Base-by-base conservation (phyloP, 2,329 filamentous ascomycete species). In the Fusarium anguioides region DNA sequence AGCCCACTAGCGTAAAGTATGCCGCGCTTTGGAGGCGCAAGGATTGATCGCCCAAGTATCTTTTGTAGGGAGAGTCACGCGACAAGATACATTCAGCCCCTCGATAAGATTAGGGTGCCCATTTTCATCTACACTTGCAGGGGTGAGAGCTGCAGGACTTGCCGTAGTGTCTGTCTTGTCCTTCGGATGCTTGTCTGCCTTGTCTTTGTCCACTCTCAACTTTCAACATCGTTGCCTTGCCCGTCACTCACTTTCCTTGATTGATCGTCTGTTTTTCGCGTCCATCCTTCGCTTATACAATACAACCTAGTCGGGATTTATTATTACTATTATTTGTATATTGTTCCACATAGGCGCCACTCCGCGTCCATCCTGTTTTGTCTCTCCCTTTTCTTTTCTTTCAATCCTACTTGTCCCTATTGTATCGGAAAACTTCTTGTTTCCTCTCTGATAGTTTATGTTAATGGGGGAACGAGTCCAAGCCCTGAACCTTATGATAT, bases 41-140 rank as follows among this genome's bases (percentile, higher is more conserved):
- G 61, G 29, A 31, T 36, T 15, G 47, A 61, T 61, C 48, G 31
- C 56, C 21, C 7, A 42, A 35, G 56, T 60, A 59, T 29, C 35
- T 41, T 33, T 46, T 15, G n/a, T 29, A 29, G 29, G 40, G 9
- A 11, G 8, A 23, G 15, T 21, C 3, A 23, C 15, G 9, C 18
- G 9, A 18, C 24, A 15, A 17, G 46, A 36, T 60, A 61, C 58
- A 15, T 60, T 6, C 20, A 10, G 17, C 23, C 11, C 21, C 27
- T 44, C n/a, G 41, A 48, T 63, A 57, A 63, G 58, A 63, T 63
- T 57, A 63, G 58, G 26, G 36, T 40, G 37, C 39, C 60, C 57
- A 61, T 47, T 41, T 56, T 56, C 41, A 48, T 48, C 55, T 59
- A 24, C 18, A 45, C 31, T 40, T 17, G 23, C 17, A 35, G 57